Conservation (phyloP, 352 stramenopile species). For the Globisporangium radiosum region DNA sequence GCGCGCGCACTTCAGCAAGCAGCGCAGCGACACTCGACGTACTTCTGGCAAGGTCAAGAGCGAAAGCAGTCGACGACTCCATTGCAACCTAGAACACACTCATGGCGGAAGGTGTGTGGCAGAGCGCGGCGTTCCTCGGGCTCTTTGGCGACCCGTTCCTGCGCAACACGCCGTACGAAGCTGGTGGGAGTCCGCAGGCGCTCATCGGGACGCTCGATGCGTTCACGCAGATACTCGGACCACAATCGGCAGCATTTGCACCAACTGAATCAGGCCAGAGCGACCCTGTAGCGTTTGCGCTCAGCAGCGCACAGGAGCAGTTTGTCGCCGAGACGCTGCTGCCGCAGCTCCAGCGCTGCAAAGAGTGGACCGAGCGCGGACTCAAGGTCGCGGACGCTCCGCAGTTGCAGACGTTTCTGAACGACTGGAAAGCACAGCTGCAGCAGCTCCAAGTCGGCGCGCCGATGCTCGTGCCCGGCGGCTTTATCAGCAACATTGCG, state of each 20-base stretch:
- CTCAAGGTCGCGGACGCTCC: constrained; percentile 51
- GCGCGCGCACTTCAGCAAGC: no score
- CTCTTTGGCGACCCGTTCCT: constrained; percentile 79
- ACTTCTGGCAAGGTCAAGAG: no score
- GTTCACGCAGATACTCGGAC: constrained; percentile 34
- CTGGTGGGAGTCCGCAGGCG: constrained; percentile 59
- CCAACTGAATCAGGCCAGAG: constrained; percentile 2
- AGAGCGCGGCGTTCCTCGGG: constrained; percentile 57
- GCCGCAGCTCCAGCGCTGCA: constrained; percentile 46
- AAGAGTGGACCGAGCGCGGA: constrained; percentile 48
- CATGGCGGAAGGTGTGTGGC: constrained; percentile 42
- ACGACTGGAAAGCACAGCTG: constrained; percentile 64
- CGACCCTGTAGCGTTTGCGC: constrained; percentile 41
- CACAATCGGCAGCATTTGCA: constrained; percentile 10
- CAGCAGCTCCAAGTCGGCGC: constrained; percentile 28
- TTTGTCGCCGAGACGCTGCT: constrained; percentile 43
- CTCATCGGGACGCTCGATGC: constrained; percentile 40
- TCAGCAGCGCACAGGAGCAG: constrained; percentile 39
- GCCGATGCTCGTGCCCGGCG: constrained; percentile 61
- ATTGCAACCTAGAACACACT: not conserved
- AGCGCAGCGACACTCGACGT: no score
- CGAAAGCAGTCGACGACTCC: no score
- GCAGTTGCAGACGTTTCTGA: constrained; percentile 59
- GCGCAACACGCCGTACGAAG: constrained; percentile 70
- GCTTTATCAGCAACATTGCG: constrained; percentile 64